Evolutionary conservation across 768 basidiomycete species (phyloP).

Genomic region (Lactarius tabidus): DNA sequence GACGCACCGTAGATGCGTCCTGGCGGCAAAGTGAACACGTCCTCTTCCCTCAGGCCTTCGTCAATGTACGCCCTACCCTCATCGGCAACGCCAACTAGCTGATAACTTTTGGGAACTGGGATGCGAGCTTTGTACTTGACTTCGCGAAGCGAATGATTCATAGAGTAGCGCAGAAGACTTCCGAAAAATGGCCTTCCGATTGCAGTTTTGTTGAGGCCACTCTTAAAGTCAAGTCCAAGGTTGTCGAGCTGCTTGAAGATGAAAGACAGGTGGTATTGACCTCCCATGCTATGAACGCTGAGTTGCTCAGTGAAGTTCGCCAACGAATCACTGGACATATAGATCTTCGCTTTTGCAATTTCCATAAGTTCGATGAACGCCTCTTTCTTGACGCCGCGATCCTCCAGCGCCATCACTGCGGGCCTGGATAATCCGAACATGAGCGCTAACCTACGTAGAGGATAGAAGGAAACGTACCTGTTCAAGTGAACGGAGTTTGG

Average conservation of each 20-base stretch:
- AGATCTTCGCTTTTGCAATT: slow-evolving; percentile 49
- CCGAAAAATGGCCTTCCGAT: slow-evolving; percentile 55
- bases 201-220: slow-evolving; percentile 31
- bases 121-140: slow-evolving; percentile 78
- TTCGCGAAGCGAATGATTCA: slow-evolving; percentile 61
- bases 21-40: slow-evolving; percentile 11
- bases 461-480: slow-evolving; percentile 40
- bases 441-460: background rate
- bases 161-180: slow-evolving; percentile 53
- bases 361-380: slow-evolving; percentile 63
- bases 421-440: slow-evolving; percentile 42
- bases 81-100: slow-evolving; percentile 79
- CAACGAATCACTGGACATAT: slow-evolving; percentile 57
- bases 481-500: slow-evolving; percentile 70
- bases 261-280: slow-evolving; percentile 45
- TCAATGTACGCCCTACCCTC: slow-evolving; percentile 45
- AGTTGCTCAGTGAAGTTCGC: slow-evolving; percentile 47
- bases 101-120: slow-evolving; percentile 59
- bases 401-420: slow-evolving; percentile 76
- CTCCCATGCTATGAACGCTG: slow-evolving; percentile 43
- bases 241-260: slow-evolving; percentile 47
- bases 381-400: slow-evolving; percentile 56
- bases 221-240: slow-evolving; percentile 47
- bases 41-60: slow-evolving; percentile 6
- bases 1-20: slow-evolving; percentile 18